Base-by-base conservation (phyloP, 148 eudicot species). In the Limonium bicolor region DNA sequence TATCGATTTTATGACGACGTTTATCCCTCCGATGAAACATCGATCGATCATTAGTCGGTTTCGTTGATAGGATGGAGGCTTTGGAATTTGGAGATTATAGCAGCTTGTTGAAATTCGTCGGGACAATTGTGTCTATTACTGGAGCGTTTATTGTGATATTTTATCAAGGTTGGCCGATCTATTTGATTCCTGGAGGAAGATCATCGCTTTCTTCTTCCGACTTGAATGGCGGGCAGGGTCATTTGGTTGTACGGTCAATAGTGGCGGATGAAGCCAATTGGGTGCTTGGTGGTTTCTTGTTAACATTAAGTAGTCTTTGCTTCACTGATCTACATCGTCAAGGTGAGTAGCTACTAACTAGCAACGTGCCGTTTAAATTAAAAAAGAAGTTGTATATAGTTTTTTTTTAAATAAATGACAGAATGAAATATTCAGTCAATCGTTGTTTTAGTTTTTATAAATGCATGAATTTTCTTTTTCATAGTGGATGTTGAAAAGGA, bases 51-150 rank as follows among this genome's bases (percentile, higher is more conserved):
- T n/a, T n/a, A n/a, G n/a, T n/a, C n/a, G n/a, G n/a, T n/a, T n/a
- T n/a, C n/a, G n/a, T n/a, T n/a, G n/a, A n/a, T 34, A 71, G 77
- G 63, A 67, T 67, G 77, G 77, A 71, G 41, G 59, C 18, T 10
- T 26, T 71, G 17, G 54, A 67, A 40, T 13, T 59, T 7, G 63
- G 64, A 55, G 55, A 32, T 18, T 37, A 39, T 3, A 71, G 66
- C 27, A 71, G 66, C 27, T 29, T 39, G 10, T 54, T 54, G 22
- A 71, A 71, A 42, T 27, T 35, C 3, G 25, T 59, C 6, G 77
- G 77, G 41, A 71, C 77, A 36, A 3, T 67, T 33, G 28, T 67
- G 4, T 71, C 69, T 12, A 59, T 71, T n/a, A 26, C 36, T 7
- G 77, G 77, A 7, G 77, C 72, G 11, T 41, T 63, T 51, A 47